Conservation (phyloP, 192 early-diverging fungal species). For the Umbelopsis vinacea region DNA sequence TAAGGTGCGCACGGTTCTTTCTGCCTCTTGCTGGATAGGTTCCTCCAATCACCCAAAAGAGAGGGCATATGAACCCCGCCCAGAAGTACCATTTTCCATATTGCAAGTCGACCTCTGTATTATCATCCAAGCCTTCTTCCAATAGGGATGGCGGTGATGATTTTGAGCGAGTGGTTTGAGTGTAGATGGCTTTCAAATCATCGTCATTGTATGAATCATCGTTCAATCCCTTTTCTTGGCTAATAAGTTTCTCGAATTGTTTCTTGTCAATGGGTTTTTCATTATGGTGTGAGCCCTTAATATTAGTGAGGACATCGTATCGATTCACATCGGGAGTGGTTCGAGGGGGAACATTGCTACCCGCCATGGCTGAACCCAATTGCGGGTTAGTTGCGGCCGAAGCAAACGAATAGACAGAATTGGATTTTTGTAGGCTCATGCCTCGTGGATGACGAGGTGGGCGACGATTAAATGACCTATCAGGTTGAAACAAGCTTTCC, state of each 20-base stretch:
- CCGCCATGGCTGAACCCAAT: neutral
- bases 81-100: slow-evolving; percentile 15
- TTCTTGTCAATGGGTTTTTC: slow-evolving; percentile 9
- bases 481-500: slow-evolving; percentile 16
- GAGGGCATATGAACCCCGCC: neutral
- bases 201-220: neutral
- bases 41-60: slow-evolving; percentile 7
- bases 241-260: slow-evolving; percentile 13
- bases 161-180: neutral
- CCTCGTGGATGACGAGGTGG: neutral
- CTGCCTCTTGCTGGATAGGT: neutral
- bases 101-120: neutral
- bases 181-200: slow-evolving; percentile 6
- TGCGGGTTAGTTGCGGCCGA: neutral
- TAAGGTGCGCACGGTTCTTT: neutral
- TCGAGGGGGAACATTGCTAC: neutral
- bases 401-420: neutral
- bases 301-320: neutral
- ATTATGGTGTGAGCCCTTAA: neutral
- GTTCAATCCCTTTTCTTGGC: slow-evolving; percentile 1
- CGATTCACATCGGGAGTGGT: neutral
- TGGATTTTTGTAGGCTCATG: neutral
- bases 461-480: slow-evolving; percentile 2
- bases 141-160: neutral
- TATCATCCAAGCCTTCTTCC: neutral